Conservation (phyloP, 352 stramenopile genomes). For the Globisporangium viniferum region DNA sequence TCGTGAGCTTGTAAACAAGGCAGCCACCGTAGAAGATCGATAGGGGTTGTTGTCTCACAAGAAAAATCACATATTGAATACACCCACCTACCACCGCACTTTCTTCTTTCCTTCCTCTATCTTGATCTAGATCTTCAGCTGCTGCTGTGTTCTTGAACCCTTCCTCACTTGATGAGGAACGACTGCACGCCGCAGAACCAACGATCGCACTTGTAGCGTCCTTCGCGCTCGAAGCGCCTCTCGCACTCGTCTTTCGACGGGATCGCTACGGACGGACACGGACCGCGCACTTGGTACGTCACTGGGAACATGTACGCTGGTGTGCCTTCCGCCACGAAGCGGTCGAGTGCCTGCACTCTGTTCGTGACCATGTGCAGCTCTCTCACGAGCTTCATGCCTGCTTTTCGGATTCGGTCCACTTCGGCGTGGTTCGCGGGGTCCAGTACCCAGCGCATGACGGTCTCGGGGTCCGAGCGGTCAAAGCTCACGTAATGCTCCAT, state of each 20-base stretch:
- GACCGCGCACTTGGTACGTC: constrained; percentile 28
- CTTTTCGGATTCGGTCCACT: constrained; percentile 56
- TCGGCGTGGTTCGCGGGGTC: constrained; percentile 43
- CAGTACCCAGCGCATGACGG: constrained; percentile 46
- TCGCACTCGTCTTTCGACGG: constrained; percentile 40
- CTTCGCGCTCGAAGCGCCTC: constrained; percentile 44
- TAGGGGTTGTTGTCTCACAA: not conserved
- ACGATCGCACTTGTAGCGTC: constrained; percentile 67
- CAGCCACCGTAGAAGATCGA: not conserved
- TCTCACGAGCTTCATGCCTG: constrained; percentile 57
- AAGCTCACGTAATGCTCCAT: constrained; percentile 64
- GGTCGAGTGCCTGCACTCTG: constrained; percentile 52
- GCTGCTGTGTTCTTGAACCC: not conserved
- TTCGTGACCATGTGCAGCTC: constrained; percentile 55
- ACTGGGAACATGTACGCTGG: constrained; percentile 42
- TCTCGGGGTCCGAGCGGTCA: constrained; percentile 47
- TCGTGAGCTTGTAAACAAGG: not conserved
- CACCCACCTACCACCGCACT: constrained; percentile 4
- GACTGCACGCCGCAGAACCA: constrained; percentile 70
- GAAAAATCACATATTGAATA: constrained; percentile 2
- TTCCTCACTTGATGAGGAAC: constrained; percentile 17
- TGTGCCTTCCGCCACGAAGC: constrained; percentile 54
- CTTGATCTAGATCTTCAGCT: not conserved
- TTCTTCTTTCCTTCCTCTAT: constrained; percentile 8
- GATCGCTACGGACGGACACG: constrained; percentile 61